phyloP scores from a whole-genome alignment of 352 stramenopile species.

The Phytophthora multivora region DNA sequence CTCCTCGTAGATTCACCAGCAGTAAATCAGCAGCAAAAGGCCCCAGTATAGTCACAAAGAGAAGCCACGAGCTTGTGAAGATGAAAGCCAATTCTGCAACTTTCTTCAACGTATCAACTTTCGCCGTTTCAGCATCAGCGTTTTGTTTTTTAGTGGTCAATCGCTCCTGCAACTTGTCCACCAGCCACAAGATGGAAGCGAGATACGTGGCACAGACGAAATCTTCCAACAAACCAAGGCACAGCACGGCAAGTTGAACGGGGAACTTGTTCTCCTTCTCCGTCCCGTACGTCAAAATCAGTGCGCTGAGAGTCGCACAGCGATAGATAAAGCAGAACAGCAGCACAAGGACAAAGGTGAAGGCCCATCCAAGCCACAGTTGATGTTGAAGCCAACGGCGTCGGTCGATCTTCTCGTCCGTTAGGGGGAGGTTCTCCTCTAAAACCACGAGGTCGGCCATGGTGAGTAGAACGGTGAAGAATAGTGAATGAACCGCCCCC shows the following conservation, averaged over 20 bases:
- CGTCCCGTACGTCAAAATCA: slow-evolving; percentile 34
- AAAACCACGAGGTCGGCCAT: slow-evolving; percentile 13
- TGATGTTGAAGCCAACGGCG: no score
- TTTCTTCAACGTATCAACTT: background rate
- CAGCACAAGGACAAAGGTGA: slow-evolving; percentile 22
- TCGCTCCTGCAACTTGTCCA: slow-evolving; percentile 2
- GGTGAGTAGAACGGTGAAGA: background rate
- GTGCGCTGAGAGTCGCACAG: slow-evolving; percentile 12
- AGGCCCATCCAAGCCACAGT: slow-evolving; percentile 39
- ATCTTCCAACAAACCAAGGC: slow-evolving; percentile 46
- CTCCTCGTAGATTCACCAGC: slow-evolving; percentile 33
- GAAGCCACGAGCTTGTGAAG: slow-evolving; percentile 20
- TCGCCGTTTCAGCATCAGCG: background rate
- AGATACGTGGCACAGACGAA: slow-evolving; percentile 32
- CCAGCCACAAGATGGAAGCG: slow-evolving; percentile 20
- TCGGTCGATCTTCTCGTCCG: background rate
- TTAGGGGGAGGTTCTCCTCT: background rate
- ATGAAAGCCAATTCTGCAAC: slow-evolving; percentile 4
- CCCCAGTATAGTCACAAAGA: slow-evolving; percentile 23
- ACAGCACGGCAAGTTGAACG: slow-evolving; percentile 14
- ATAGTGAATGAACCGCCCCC: background rate
- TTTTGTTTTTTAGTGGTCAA: background rate
- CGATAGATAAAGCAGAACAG: slow-evolving; percentile 39
- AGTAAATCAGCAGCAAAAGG: slow-evolving; percentile 39
- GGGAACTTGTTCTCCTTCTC: slow-evolving; percentile 8